Base-by-base conservation (phyloP, 1,284 basidiomycete species). In the Cutaneotrichosporon curvatum region DNA sequence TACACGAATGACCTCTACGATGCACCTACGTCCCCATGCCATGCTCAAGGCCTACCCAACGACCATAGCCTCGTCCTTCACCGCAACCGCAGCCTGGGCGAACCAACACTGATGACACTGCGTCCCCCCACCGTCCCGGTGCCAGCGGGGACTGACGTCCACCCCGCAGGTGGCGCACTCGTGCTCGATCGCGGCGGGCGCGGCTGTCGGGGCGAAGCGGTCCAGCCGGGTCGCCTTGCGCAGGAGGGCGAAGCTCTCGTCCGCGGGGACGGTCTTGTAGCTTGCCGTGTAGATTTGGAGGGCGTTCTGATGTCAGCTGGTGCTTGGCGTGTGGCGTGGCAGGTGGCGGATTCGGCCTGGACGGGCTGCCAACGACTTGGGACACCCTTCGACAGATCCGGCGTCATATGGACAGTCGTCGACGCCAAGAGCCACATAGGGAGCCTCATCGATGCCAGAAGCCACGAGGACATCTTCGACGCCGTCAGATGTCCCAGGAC, bases 221-320 rank as follows among this genome's bases (percentile, higher is more conserved):
- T 92, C 88, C 16, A 92, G 76, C 10, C 87, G 80, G 23, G 79
- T 80, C 8, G 88, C 88, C 70, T 92, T 91, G 47, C 88, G 83
- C 33, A 92, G 77, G 11, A 91, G 77, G 2, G 81, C 84, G 64
- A 91, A 87, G 2, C 84, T 80, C 7, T 77, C 75, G 6, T 80
- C 71, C 0, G 76, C 74, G 3, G 60, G 50, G 1, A 85, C 82
- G 59, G 84, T 82, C 71, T 94, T 94, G 75, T 92, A 92, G 9
- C 80, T 78, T 45, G 78, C 78, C 34, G 82, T 84, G 67, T 86
- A 95, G 14, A 87, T 79, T 71, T 94, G 87, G 18, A 95, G 76
- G 1, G 87, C 85, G 19, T 85, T 88, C 85, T 30, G 14, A 9
- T 14, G 28, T 30, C 28, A 30, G 28, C 28, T 30, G 8, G 28